phyloP scores from a whole-genome alignment of 1,284 basidiomycete species.

The Cryptococcus sp. region DNA sequence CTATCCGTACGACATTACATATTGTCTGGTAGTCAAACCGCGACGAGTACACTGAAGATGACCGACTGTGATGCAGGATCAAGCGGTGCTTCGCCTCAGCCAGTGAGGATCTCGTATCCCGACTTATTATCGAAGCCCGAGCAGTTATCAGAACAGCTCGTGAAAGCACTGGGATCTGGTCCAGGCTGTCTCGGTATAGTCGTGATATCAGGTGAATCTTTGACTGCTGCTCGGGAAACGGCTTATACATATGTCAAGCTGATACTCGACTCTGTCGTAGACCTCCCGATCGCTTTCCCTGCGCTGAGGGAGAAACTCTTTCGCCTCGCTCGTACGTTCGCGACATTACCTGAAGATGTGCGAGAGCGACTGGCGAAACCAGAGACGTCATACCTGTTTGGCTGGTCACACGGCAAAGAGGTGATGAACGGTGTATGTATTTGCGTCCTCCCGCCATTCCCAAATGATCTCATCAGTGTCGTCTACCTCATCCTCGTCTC shows the following conservation, averaged over 20 bases:
- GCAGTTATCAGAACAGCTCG: conserved; percentile 62
- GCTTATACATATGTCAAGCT: neutral
- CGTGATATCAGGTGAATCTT: conserved; percentile 60
- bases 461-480: neutral
- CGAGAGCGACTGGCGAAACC: conserved; percentile 66
- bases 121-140: conserved; percentile 63
- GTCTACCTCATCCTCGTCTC: neutral
- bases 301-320: conserved; percentile 68
- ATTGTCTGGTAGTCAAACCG: too few relatives aligned
- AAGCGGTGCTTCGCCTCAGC: neutral
- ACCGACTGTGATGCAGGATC: too few relatives aligned
- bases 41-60: too few relatives aligned
- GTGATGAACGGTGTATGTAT: conserved; percentile 83
- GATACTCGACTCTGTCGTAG: conserved; percentile 39
- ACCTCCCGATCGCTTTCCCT: conserved; percentile 69
- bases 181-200: conserved; percentile 75
- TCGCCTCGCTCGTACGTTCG: conserved; percentile 70
- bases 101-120: conserved; percentile 70
- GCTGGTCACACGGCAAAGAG: conserved; percentile 94
- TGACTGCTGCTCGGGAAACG: neutral
- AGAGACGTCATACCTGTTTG: conserved; percentile 60
- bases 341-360: conserved; percentile 63
- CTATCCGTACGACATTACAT: too few relatives aligned
- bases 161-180: conserved; percentile 73
- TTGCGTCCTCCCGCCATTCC: neutral